Evolutionary conservation across 2,329 filamentous ascomycete species (phyloP).

Genomic region (Fusarium sp.): DNA sequence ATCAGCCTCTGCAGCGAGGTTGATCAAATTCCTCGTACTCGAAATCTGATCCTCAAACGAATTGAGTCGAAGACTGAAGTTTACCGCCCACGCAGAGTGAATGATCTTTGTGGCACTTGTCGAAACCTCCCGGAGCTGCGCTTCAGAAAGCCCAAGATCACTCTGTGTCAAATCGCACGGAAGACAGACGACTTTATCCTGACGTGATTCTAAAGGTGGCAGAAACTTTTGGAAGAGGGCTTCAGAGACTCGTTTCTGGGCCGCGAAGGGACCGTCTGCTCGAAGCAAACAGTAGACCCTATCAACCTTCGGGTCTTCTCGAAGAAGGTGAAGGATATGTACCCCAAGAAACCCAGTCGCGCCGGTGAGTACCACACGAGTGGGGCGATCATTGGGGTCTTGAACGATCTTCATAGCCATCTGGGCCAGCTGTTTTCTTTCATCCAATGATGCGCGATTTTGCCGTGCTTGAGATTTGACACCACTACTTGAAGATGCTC

Average conservation of each 20-base stretch:
- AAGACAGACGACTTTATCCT: conserved; percentile 26
- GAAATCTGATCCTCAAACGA: conserved; percentile 61
- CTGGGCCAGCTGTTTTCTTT: background rate
- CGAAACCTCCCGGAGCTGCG: background rate
- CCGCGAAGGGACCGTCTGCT: conserved; percentile 10
- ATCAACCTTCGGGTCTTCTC: background rate
- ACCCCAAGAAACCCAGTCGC: conserved; percentile 72
- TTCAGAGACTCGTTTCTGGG: conserved; percentile 20
- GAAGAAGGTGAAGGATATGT: conserved; percentile 54
- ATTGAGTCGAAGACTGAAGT: conserved; percentile 61
- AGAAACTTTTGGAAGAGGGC: conserved; percentile 6
- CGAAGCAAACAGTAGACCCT: conserved; percentile 55
- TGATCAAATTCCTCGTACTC: conserved; percentile 55
- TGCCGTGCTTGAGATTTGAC: background rate
- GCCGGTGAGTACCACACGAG: conserved; percentile 62
- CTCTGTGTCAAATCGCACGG: conserved; percentile 9
- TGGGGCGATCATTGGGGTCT: background rate
- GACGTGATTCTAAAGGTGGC: background rate
- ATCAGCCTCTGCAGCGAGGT: conserved; percentile 41
- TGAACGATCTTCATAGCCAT: background rate
- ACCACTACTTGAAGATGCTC: background rate
- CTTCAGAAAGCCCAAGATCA: conserved; percentile 5
- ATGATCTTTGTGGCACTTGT: conserved; percentile 46
- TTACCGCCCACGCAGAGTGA: conserved; percentile 64
- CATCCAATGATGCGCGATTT: background rate